Evolutionary conservation across 1,284 basidiomycete species (phyloP).

Genomic region (Sanghuangporus baumii): DNA sequence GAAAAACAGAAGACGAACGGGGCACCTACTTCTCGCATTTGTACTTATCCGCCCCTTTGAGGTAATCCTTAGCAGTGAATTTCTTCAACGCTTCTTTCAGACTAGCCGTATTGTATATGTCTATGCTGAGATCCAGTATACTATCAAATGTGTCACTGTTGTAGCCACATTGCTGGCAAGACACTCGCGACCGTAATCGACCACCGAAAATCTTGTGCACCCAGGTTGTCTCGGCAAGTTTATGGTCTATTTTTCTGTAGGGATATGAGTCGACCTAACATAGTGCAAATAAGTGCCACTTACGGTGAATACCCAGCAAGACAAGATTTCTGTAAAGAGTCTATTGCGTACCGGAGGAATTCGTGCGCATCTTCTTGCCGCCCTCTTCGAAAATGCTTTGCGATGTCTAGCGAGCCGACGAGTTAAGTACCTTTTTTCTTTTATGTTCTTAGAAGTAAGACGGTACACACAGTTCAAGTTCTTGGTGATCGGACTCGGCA

Average conservation of each 20-base stretch:
- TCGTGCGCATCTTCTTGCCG: conserved; percentile 98
- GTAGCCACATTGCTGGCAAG: conserved; percentile 79
- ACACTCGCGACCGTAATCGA: conserved; percentile 85
- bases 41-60: conserved; percentile 94
- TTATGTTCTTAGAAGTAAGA: neutral
- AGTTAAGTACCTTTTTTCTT: neutral
- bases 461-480: conserved; percentile 60
- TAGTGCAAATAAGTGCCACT: conserved; percentile 26
- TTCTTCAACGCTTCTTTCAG: conserved; percentile 76
- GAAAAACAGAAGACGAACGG: neutral
- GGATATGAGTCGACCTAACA: conserved; percentile 3
- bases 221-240: conserved; percentile 86
- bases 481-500: conserved; percentile 57
- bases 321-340: conserved; percentile 85
- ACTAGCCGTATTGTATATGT: conserved; percentile 63
- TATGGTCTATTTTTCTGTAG: conserved; percentile 69
- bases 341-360: conserved; percentile 92
- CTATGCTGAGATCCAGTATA: conserved; percentile 89
- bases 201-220: conserved; percentile 95
- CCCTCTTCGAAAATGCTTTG: conserved; percentile 86
- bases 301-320: conserved; percentile 69
- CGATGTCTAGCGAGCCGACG: conserved; percentile 59
- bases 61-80: conserved; percentile 78
- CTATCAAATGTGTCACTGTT: conserved; percentile 97
- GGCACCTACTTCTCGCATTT: conserved; percentile 91